Base-by-base conservation (phyloP, 2,329 filamentous ascomycete genomes). In the Hypoxylon sp. region DNA sequence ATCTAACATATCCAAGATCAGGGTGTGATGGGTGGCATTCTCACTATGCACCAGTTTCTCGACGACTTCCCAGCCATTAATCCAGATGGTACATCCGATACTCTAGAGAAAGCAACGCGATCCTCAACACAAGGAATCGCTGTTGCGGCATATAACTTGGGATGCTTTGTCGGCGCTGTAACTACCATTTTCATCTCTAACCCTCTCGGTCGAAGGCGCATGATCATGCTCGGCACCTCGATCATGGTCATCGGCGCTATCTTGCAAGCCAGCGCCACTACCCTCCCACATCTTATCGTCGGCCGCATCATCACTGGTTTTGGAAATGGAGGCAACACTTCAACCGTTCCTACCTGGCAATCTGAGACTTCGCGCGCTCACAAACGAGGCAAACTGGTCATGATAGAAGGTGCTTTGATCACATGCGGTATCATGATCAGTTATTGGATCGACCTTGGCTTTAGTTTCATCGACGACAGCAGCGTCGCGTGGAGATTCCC, bases 11-110 rank as follows among this genome's bases (percentile, higher is more conserved):
- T 79, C 85, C 10, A 85, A 90, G 91, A 93, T 78, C 90, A 92
- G 79, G 90, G 91, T 76, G 90, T 93, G 8, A 94, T 92, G 85
- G 92, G 90, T 50, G 90, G 90, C 63, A 89, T 95, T 70, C 82
- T 95, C 63, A 93, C 91, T 2, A 85, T 95, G 74, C 81, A 85
- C 20, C 84, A 85, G 8, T 93, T 92, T 73, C 81, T 89, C 1
- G 73, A 78, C 1, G 79, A 81, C 14, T 90, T 90, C 70, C 88
- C 87, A 0, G 76, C 82, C 40, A 87, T 88, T 69, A 85, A 89
- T 74, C 83, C 86, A 3, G 77, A 81, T 11, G 77, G 79, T 0
- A 66, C 71, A 37, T 77, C 78, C 42, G 68, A 77, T 48, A 35
- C 70, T 0, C 59, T 75, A 1, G 76, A 82, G 60, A 78, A 77